A percentile compares a stretch with the other conserved stretches of the same genome.
Conservation (phyloP, 139 green algal species). For the Chlorella sp. region DNA sequence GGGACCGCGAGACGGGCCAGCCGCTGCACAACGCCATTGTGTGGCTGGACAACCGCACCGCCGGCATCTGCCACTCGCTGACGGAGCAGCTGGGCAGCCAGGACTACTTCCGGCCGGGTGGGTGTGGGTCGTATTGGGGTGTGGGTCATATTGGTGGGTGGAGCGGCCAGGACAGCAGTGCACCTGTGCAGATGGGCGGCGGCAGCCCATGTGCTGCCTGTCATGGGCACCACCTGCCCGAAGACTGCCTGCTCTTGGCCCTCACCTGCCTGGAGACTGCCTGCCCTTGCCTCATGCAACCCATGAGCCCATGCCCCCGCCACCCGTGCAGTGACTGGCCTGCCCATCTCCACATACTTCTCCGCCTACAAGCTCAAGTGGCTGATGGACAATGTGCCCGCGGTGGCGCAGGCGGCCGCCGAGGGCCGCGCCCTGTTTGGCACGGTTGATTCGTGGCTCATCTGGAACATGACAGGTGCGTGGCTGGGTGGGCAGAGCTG, state of each 20-base stretch:
- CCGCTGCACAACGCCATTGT: conserved; percentile 96
- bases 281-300: not conserved
- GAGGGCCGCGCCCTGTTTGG: conserved; percentile 73
- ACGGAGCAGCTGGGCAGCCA: conserved; percentile 40
- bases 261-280: too few relatives aligned
- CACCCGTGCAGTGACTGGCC: conserved; percentile 71
- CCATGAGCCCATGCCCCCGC: not conserved
- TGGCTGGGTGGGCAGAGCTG: too few relatives aligned
- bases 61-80: conserved; percentile 57
- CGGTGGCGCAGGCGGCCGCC: conserved; percentile 64
- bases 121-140: too few relatives aligned
- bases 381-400: conserved; percentile 89
- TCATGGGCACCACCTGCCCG: too few relatives aligned
- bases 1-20: conserved; percentile 80
- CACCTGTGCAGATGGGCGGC: not conserved
- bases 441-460: conserved; percentile 97
- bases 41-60: conserved; percentile 93
- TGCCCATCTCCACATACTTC: conserved; percentile 98
- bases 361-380: conserved; percentile 94
- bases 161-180: not conserved
- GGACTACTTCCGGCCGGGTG: conserved; percentile 38
- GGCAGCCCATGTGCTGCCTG: too few relatives aligned
- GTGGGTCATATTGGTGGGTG: not conserved
- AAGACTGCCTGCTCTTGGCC: too few relatives aligned
- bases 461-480: conserved; percentile 93